These are phyloP conservation scores for Naganishia onofrii DNA, from an alignment of 768 basidiomycete species.

Conservation along the genomic window DNA sequence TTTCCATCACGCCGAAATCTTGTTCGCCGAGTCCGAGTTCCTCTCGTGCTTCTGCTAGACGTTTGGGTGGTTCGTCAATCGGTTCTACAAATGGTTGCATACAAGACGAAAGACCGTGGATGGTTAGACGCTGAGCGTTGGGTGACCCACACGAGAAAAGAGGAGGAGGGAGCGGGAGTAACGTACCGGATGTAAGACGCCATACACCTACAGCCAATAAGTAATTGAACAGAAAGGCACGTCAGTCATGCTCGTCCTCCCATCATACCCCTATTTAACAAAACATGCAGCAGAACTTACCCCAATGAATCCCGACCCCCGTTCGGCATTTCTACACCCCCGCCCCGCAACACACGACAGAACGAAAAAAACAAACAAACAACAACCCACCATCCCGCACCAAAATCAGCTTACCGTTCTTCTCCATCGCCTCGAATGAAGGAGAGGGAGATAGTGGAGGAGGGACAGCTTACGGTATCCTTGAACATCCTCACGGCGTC, in stretches of 20 bases:
- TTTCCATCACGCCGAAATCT: constrained; percentile 61
- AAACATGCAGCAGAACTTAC: not conserved
- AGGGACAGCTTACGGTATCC: constrained; percentile 58
- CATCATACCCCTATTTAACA: not conserved
- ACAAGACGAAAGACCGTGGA: too few species aligned
- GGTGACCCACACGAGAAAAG: too few species aligned
- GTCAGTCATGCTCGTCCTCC: not conserved
- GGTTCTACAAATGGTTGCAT: constrained; percentile 37
- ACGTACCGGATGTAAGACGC: constrained; percentile 58
- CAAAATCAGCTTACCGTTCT: not conserved
- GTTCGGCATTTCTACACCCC: constrained; percentile 53
- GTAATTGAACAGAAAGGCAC: not conserved
- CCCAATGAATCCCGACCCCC: constrained; percentile 34
- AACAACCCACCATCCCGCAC: too few species aligned
- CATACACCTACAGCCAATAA: constrained; percentile 12
- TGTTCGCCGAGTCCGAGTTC: constrained; percentile 58
- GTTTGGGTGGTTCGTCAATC: constrained; percentile 63
- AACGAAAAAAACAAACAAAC: too few species aligned
- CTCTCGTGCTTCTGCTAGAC: constrained; percentile 59
- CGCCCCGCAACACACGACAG: constrained; percentile 67
- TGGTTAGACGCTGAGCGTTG: too few species aligned
- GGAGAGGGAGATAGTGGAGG: not conserved
- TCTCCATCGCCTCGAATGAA: not conserved
- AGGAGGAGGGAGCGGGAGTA: constrained; percentile 44
- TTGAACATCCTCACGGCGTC: constrained; percentile 68